Conservation (phyloP, 225 moss, liverwort and hornwort species). For the Takakia lepidozioides region DNA sequence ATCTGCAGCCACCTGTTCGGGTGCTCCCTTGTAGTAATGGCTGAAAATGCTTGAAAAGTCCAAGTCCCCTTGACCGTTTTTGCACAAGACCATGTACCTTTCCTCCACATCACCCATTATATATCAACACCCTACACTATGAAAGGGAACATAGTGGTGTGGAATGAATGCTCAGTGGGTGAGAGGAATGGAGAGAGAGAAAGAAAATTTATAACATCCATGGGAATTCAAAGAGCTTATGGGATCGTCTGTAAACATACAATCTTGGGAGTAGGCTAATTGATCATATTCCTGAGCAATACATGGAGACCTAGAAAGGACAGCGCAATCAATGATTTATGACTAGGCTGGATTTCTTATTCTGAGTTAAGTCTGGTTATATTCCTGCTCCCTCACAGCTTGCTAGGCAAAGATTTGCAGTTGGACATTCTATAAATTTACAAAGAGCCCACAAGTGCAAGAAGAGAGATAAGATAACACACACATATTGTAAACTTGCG, state of each 20-base stretch:
- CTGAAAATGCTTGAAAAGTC: constrained; percentile 84
- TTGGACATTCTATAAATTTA: background rate
- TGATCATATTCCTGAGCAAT: too few relatives aligned
- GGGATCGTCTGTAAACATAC: background rate
- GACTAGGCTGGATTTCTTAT: too few relatives aligned
- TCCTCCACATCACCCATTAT: too few relatives aligned
- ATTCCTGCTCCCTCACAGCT: background rate
- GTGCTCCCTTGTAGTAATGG: constrained; percentile 52
- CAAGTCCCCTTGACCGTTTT: constrained; percentile 46
- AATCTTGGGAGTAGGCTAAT: background rate
- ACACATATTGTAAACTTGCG: constrained; percentile 68
- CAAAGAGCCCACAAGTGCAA: constrained; percentile 1
- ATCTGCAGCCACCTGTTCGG: constrained; percentile 17
- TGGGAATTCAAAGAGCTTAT: background rate
- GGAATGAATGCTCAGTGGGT: too few relatives aligned
- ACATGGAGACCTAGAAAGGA: too few relatives aligned
- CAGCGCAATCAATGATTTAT: too few relatives aligned
- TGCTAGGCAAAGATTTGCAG: background rate
- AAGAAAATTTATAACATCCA: background rate
- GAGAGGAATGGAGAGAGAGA: background rate
- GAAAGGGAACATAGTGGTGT: too few relatives aligned
- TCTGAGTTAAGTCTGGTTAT: background rate
- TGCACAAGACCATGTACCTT: constrained; percentile 64
- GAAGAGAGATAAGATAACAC: constrained; percentile 3
- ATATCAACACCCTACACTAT: background rate